phyloP scores from a whole-genome alignment of 495 filamentous ascomycete species.

The Aspergillus hancockii region DNA sequence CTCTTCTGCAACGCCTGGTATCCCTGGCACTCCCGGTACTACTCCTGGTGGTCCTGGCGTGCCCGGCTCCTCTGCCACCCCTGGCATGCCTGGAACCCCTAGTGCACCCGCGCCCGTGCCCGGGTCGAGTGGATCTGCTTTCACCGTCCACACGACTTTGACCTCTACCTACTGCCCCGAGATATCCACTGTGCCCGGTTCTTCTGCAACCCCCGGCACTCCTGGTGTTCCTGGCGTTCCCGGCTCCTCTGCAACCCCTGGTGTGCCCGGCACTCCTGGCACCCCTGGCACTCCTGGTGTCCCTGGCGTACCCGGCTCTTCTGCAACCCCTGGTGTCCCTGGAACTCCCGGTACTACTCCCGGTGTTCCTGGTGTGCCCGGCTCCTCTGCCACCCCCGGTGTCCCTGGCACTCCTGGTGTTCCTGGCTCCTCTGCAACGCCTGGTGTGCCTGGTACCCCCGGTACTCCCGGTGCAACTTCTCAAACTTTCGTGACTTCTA shows the following conservation, averaged over 20 bases:
- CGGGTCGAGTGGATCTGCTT: background rate
- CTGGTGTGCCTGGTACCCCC: slow-evolving; percentile 2
- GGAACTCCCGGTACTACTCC: slow-evolving; percentile 2
- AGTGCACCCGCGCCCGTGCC: background rate
- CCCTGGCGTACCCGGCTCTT: slow-evolving; percentile 3
- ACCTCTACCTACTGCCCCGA: slow-evolving; percentile 25
- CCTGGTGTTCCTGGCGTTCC: slow-evolving; percentile 14
- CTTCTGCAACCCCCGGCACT: slow-evolving; percentile 8
- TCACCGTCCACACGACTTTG: slow-evolving; percentile 24
- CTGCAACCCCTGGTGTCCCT: slow-evolving; percentile 12
- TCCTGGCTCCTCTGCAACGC: slow-evolving; percentile 12
- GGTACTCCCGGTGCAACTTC: slow-evolving; percentile 10
- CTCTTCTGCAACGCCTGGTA: slow-evolving; percentile 9
- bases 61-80: background rate
- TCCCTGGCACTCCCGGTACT: slow-evolving; percentile 5
- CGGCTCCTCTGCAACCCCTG: background rate
- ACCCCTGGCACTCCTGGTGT: slow-evolving; percentile 6
- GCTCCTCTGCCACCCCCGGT: slow-evolving; percentile 1
- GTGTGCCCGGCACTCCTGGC: slow-evolving; percentile 12
- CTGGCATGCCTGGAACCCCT: background rate
- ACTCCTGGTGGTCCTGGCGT: too few species aligned
- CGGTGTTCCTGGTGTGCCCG: slow-evolving; percentile 13
- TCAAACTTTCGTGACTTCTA: slow-evolving; percentile 10
- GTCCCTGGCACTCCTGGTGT: slow-evolving; percentile 8
- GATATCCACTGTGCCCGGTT: slow-evolving; percentile 1